Evolutionary conservation across 495 filamentous ascomycete genomes (phyloP).

Genomic region (Talaromyces trachyspermus): DNA sequence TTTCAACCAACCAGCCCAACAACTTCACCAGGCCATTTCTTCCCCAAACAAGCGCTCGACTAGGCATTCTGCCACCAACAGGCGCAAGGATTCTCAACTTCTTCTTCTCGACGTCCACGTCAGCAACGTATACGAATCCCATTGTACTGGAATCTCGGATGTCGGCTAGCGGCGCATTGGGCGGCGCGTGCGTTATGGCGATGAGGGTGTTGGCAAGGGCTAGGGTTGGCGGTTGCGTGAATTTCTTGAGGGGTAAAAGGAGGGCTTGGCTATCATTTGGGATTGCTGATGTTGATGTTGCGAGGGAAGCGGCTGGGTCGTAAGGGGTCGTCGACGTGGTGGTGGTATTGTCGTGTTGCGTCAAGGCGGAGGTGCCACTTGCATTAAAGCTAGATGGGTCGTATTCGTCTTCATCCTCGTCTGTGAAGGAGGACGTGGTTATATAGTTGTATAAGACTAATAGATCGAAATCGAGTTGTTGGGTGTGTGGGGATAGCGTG

Average conservation of each 20-base stretch:
- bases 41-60: conserved; percentile 66
- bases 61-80: conserved; percentile 68
- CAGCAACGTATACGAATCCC: conserved; percentile 85
- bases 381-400: conserved; percentile 35
- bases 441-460: conserved; percentile 62
- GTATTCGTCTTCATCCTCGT: conserved; percentile 41
- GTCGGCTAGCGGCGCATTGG: conserved; percentile 56
- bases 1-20: conserved; percentile 40
- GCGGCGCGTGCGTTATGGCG: conserved; percentile 67
- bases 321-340: conserved; percentile 13
- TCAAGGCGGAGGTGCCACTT: conserved; percentile 22
- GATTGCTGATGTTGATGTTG: background rate
- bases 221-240: conserved; percentile 26
- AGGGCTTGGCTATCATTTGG: conserved; percentile 16
- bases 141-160: conserved; percentile 81
- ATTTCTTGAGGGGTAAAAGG: conserved; percentile 30
- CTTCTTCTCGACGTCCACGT: conserved; percentile 79
- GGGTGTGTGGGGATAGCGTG: conserved; percentile 77
- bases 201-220: conserved; percentile 56
- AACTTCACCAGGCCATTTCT: conserved; percentile 43
- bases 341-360: conserved; percentile 13
- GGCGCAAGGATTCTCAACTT: conserved; percentile 77
- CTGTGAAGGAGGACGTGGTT: conserved; percentile 28
- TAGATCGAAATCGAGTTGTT: conserved; percentile 66
- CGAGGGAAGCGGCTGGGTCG: background rate